Base-by-base conservation (phyloP, 768 basidiomycete genomes). In the Mycena rosella region DNA sequence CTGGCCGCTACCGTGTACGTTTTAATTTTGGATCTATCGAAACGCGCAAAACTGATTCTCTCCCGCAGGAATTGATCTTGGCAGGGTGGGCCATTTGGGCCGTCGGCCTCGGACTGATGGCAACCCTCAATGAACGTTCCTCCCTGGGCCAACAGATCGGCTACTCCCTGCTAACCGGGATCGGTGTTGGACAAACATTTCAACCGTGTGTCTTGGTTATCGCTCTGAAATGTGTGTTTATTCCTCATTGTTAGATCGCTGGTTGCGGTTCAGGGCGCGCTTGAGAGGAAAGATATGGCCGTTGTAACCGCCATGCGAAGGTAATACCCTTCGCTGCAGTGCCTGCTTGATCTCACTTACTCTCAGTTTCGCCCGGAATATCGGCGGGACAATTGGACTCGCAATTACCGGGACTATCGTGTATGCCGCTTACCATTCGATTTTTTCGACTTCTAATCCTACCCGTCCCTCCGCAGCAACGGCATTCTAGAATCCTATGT, bases 1-100 rank as follows among this genome's bases (percentile, higher is more conserved):
- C 86, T 0, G 88, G 88, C 3, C 82, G 79, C 62, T 88, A 87
- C 70, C 77, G 78, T 60, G 85, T 79, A 69, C 30, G 73, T 72
- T 44, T 29, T 3, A 40, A 15, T 72, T 44, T 27, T n/a, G n/a
- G 27, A 6, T 22, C 34, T 27, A n/a, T 32, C 11, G 26, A 20
- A 14, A 59, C 17, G 20, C 20, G n/a, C 14, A 29, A 14, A 22
- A 24, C n/a, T 47, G 17, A 56, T 24, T 24, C n/a, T 29, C 17
- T 22, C 13, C 24, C n/a, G 3, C 32, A 74, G 73, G 73, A 74
- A 49, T 58, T 74, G 5, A 74, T 74, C 49, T 57, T 74, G 29
- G 38, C 63, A 0, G 73, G 73, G 2, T 74, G 73, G 73, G 73
- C 71, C 17, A 65, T 74, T 49, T 74, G 73, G 73, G 59, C 73